Conservation (phyloP, 768 basidiomycete genomes). For the Psilocybe sp. region DNA sequence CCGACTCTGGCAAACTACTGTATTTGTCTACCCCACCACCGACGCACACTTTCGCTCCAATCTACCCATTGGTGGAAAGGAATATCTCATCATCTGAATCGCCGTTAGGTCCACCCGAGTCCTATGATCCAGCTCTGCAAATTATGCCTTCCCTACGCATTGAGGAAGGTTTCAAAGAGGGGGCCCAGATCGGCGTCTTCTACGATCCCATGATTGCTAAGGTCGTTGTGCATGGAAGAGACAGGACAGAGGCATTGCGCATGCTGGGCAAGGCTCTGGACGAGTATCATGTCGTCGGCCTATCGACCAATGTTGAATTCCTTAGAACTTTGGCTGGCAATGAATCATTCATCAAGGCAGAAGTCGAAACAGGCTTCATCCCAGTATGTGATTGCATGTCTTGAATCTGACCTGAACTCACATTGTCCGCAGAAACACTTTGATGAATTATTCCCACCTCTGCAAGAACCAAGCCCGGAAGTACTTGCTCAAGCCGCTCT, state of each 20-base stretch:
- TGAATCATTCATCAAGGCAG: conserved; percentile 67
- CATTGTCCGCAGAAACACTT: conserved; percentile 67
- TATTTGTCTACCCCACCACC: conserved; percentile 80
- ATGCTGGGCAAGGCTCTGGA: conserved; percentile 78
- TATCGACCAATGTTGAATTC: conserved; percentile 91
- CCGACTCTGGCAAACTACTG: conserved; percentile 81
- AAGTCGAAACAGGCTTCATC: conserved; percentile 94
- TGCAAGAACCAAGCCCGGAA: conserved; percentile 54
- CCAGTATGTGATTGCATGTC: conserved; percentile 42
- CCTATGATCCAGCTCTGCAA: conserved; percentile 23
- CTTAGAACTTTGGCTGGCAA: conserved; percentile 76
- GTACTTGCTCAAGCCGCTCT: conserved; percentile 79
- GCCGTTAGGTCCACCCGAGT: conserved; percentile 29
- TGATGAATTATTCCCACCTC: conserved; percentile 73
- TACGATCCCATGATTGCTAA: conserved; percentile 94
- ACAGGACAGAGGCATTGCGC: conserved; percentile 81
- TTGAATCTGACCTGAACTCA: background rate
- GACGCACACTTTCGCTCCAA: conserved; percentile 65
- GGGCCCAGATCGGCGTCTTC: conserved; percentile 80
- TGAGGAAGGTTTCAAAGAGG: conserved; percentile 84
- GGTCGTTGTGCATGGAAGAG: conserved; percentile 83
- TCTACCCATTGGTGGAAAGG: conserved; percentile 24
- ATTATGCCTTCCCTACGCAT: conserved; percentile 72
- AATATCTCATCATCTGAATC: conserved; percentile 20
- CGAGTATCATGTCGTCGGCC: conserved; percentile 88